Evolutionary conservation across 768 basidiomycete genomes (phyloP).

Genomic region (Suillus discolor): DNA sequence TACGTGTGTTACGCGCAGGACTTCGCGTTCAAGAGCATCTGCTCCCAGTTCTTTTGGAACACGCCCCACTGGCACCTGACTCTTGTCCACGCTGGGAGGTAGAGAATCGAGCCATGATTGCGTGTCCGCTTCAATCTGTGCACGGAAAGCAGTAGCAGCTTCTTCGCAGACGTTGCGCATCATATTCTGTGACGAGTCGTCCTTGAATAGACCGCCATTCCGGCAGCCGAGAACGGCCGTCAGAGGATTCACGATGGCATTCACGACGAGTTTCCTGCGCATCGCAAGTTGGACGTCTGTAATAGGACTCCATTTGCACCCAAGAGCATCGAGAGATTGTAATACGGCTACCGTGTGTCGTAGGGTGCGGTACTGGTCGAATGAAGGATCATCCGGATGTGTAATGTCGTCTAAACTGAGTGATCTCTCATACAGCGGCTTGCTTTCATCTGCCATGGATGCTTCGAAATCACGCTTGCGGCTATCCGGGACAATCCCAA

Average conservation of each 20-base stretch:
- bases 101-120: slow-evolving; percentile 26
- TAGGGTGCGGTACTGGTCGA: slow-evolving; percentile 57
- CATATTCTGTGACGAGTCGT: slow-evolving; percentile 45
- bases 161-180: slow-evolving; percentile 66
- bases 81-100: slow-evolving; percentile 22
- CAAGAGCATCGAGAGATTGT: slow-evolving; percentile 54
- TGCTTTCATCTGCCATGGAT: slow-evolving; percentile 39
- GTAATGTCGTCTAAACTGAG: slow-evolving; percentile 59
- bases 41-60: slow-evolving; percentile 50
- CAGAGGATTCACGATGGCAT: slow-evolving; percentile 83
- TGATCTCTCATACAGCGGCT: slow-evolving; percentile 39
- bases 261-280: slow-evolving; percentile 81
- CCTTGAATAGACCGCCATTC: slow-evolving; percentile 72
- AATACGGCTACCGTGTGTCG: slow-evolving; percentile 71
- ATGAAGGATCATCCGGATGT: slow-evolving; percentile 33
- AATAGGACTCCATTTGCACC: slow-evolving; percentile 65
- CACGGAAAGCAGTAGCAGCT: slow-evolving; percentile 60
- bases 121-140: slow-evolving; percentile 48
- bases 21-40: slow-evolving; percentile 54
- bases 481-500: slow-evolving; percentile 78
- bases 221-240: slow-evolving; percentile 79
- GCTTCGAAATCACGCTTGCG: slow-evolving; percentile 65
- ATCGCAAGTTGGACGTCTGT: slow-evolving; percentile 66
- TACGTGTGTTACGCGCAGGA: slow-evolving; percentile 53
- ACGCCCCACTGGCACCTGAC: slow-evolving; percentile 34